Conservation (phyloP, 1,284 basidiomycete species). For the Kwoniella shivajii region DNA sequence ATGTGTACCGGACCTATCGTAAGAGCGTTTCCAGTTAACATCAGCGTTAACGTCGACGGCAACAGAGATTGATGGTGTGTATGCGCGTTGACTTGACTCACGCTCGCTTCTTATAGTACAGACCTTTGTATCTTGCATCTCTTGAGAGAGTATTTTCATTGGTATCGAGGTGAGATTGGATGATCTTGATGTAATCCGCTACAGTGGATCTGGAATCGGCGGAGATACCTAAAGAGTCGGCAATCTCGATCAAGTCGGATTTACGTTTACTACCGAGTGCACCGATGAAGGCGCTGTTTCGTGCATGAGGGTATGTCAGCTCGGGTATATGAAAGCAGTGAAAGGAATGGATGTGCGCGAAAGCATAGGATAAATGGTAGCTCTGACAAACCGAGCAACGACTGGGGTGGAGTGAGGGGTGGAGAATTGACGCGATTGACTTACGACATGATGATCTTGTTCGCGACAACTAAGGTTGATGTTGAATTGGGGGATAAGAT, state of each 20-base stretch:
- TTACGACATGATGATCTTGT: constrained; percentile 22
- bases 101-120: constrained; percentile 36
- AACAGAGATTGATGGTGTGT: no score
- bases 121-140: constrained; percentile 43
- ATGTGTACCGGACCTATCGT: constrained; percentile 12
- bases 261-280: constrained; percentile 43
- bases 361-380: background rate
- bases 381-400: no score
- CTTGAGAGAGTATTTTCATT: constrained; percentile 28
- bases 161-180: constrained; percentile 41
- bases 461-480: background rate
- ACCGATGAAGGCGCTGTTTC: constrained; percentile 37
- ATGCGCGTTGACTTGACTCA: no score
- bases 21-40: no score
- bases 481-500: background rate
- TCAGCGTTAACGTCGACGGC: no score
- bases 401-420: background rate
- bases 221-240: constrained; percentile 36
- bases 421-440: constrained; percentile 3
- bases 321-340: background rate
- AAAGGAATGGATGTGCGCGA: background rate
- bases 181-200: constrained; percentile 35
- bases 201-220: constrained; percentile 25
- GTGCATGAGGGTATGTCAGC: background rate
- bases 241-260: constrained; percentile 48